phyloP scores from a whole-genome alignment of 2,329 filamentous ascomycete species.

The Macroventuria anomochaeta region DNA sequence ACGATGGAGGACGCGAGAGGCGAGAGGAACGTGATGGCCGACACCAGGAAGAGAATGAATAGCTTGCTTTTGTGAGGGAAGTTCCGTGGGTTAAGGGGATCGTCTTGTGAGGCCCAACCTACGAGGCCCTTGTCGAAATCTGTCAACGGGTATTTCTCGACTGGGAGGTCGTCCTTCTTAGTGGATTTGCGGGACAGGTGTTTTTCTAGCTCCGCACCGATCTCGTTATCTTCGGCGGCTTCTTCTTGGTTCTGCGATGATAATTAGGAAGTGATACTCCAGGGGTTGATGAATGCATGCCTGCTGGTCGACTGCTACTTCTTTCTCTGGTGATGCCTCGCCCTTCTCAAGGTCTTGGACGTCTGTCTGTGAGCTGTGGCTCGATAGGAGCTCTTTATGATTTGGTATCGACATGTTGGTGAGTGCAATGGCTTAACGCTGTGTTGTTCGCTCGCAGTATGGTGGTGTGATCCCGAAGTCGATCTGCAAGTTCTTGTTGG shows the following conservation, averaged over 20 bases:
- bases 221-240: conserved; percentile 20
- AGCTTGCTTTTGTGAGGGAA: conserved; percentile 37
- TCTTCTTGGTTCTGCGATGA: conserved; percentile 15
- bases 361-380: conserved; percentile 32
- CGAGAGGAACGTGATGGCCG: conserved; percentile 44
- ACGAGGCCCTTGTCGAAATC: conserved; percentile 45
- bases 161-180: conserved; percentile 33
- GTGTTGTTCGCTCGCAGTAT: background rate
- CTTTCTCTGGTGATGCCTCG: conserved; percentile 10
- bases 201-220: conserved; percentile 38
- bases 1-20: conserved; percentile 47
- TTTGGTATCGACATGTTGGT: conserved; percentile 28
- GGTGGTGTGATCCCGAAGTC: background rate
- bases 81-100: conserved; percentile 44
- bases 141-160: conserved; percentile 40
- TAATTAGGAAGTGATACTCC: background rate
- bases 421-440: background rate
- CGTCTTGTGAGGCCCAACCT: conserved; percentile 46
- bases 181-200: conserved; percentile 42
- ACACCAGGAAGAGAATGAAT: conserved; percentile 35
- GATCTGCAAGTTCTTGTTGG: background rate
- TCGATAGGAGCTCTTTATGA: conserved; percentile 27
- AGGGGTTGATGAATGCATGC: background rate
- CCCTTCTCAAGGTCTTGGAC: conserved; percentile 29
- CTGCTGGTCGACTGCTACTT: background rate